Conservation (phyloP, 106 monocot genomes). For the Dendrobium officinale region DNA sequence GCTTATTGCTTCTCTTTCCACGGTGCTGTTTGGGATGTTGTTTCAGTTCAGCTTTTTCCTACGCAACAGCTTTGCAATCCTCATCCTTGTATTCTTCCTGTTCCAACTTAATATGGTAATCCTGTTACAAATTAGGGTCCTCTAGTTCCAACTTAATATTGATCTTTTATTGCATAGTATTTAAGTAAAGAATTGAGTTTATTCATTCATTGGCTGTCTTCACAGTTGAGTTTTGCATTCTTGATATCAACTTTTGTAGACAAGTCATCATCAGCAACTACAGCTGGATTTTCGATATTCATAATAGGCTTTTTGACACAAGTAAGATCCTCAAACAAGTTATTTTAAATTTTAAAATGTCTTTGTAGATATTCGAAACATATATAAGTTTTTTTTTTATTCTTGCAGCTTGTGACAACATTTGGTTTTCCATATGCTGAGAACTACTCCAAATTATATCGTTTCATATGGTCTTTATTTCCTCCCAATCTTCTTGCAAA, state of each 20-base stretch:
- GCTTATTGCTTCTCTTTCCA: conserved; percentile 52
- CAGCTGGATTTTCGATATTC: conserved; percentile 81
- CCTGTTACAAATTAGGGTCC: background rate
- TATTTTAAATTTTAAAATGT: background rate
- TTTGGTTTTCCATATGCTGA: conserved; percentile 20
- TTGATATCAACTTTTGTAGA: conserved; percentile 83
- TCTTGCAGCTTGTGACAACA: conserved; percentile 12
- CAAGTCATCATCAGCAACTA: conserved; percentile 76
- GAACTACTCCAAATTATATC: conserved; percentile 19
- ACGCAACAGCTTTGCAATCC: conserved; percentile 65
- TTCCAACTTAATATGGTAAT: conserved; percentile 95
- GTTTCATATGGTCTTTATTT: conserved; percentile 71
- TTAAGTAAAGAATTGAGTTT: background rate
- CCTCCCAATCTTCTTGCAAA: conserved; percentile 75
- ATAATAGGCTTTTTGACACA: conserved; percentile 89
- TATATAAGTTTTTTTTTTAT: conserved; percentile 30
- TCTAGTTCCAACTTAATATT: conserved; percentile 58
- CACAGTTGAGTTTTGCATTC: conserved; percentile 85
- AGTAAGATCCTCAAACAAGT: conserved; percentile 23
- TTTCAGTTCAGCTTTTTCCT: conserved; percentile 93
- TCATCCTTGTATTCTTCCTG: conserved; percentile 83
- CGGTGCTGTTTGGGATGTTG: conserved; percentile 89
- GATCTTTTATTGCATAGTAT: background rate
- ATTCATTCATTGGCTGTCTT: conserved; percentile 4
- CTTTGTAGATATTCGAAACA: background rate